Evolutionary conservation across 345 rosid species (phyloP).

Genomic region (Populus pruinosa): DNA sequence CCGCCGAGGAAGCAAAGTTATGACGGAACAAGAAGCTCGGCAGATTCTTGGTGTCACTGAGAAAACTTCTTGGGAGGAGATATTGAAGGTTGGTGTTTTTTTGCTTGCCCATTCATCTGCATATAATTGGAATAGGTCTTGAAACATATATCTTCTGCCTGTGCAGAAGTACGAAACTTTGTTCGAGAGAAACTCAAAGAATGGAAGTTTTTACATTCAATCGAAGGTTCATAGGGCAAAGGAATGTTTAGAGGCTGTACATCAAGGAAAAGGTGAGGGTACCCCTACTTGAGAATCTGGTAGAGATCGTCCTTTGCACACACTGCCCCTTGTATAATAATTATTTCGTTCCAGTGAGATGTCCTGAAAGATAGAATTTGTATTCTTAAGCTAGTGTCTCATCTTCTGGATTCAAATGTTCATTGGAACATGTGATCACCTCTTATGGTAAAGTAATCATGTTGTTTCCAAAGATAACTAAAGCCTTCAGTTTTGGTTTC

Average conservation of each 20-base stretch:
- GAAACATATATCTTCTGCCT: background rate
- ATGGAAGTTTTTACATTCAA: constrained; percentile 88
- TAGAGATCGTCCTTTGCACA: background rate
- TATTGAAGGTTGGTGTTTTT: constrained; percentile 47
- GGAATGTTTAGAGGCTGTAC: constrained; percentile 67
- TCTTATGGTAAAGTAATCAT: background rate
- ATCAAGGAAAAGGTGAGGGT: constrained; percentile 44
- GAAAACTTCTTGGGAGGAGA: constrained; percentile 75
- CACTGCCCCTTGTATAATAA: background rate
- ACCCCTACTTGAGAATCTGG: constrained; percentile 35
- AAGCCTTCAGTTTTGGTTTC: background rate
- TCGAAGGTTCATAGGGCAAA: constrained; percentile 93
- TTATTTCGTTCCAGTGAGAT: background rate
- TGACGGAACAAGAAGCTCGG: constrained; percentile 80
- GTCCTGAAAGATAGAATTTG: background rate
- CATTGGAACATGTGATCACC: background rate
- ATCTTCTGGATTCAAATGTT: background rate
- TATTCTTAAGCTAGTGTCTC: background rate
- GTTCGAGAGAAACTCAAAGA: constrained; percentile 75
- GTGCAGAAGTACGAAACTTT: constrained; percentile 69
- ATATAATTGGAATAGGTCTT: background rate
- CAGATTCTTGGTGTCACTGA: constrained; percentile 82
- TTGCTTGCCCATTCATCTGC: background rate
- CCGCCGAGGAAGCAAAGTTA: constrained; percentile 62
- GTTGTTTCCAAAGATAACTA: background rate